These are phyloP conservation scores for Daldinia decipiens DNA, from an alignment of 495 filamentous ascomycete genomes.

Conservation along the genomic window DNA sequence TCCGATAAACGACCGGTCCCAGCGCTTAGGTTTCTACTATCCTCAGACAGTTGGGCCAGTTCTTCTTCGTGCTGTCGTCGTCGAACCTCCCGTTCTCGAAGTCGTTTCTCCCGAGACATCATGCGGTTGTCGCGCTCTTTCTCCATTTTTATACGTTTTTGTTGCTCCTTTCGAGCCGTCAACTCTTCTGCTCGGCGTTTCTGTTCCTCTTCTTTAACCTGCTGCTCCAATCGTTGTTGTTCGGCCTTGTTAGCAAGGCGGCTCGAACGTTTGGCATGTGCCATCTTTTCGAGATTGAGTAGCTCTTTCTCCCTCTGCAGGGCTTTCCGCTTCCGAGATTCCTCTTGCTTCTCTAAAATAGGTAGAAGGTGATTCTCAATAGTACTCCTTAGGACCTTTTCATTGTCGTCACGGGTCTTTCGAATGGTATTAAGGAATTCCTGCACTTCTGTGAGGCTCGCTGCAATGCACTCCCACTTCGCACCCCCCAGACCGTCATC, in stretches of 20 bases:
- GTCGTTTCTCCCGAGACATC: conserved; percentile 83
- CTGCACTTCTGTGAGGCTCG: conserved; percentile 79
- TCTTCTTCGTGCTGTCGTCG: conserved; percentile 85
- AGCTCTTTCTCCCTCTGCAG: conserved; percentile 81
- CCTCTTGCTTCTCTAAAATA: conserved; percentile 82
- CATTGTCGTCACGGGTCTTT: conserved; percentile 80
- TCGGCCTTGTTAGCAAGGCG: conserved; percentile 84
- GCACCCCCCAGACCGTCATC: conserved; percentile 73
- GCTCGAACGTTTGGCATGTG: conserved; percentile 92
- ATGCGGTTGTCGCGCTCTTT: conserved; percentile 82
- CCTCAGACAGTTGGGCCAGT: conserved; percentile 78
- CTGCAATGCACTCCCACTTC: conserved; percentile 92
- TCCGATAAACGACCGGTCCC: conserved; percentile 77
- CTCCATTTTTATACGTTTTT: conserved; percentile 71
- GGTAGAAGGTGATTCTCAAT: conserved; percentile 81
- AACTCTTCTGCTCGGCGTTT: conserved; percentile 72
- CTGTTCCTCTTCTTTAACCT: conserved; percentile 74
- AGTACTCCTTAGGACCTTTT: conserved; percentile 75
- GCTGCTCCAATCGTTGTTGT: conserved; percentile 77
- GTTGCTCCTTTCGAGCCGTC: conserved; percentile 74
- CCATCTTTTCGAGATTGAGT: conserved; percentile 80
- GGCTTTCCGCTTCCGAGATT: conserved; percentile 74
- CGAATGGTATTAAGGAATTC: conserved; percentile 74
- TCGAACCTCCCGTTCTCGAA: conserved; percentile 83
- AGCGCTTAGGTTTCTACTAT: conserved; percentile 71